Conservation (phyloP, 177 flowering plant species). For the Telopea speciosissima region DNA sequence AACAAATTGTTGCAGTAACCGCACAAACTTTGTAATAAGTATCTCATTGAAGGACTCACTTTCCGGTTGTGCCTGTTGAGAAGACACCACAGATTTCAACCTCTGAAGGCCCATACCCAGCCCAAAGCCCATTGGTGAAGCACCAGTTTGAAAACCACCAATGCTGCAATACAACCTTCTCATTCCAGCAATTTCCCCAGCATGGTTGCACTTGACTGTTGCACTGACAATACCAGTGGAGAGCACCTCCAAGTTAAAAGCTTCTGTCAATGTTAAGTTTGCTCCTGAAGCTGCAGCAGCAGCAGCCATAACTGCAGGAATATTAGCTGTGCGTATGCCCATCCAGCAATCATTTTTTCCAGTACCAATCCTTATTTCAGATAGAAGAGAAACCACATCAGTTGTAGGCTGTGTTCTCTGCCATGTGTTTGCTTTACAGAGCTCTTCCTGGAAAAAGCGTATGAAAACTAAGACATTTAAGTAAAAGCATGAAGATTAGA, state of each 20-base stretch:
- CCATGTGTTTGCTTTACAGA: slow-evolving; percentile 81
- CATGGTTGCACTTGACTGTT: slow-evolving; percentile 72
- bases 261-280: slow-evolving; percentile 58
- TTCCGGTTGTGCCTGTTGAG: slow-evolving; percentile 41
- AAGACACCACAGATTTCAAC: slow-evolving; percentile 43
- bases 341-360: slow-evolving; percentile 86
- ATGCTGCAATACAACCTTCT: slow-evolving; percentile 79
- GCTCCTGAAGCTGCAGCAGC: slow-evolving; percentile 99
- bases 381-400: slow-evolving; percentile 83
- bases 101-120: slow-evolving; percentile 54
- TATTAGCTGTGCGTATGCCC: slow-evolving; percentile 78
- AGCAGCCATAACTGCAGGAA: slow-evolving; percentile 96
- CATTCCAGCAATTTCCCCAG: slow-evolving; percentile 98
- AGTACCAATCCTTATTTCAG: slow-evolving; percentile 85
- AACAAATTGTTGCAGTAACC: slow-evolving; percentile 77
- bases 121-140: slow-evolving; percentile 44
- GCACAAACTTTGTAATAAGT: slow-evolving; percentile 65
- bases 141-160: slow-evolving; percentile 58
- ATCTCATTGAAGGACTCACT: slow-evolving; percentile 69
- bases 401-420: slow-evolving; percentile 67
- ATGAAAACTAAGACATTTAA: not conserved
- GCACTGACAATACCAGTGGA: slow-evolving; percentile 91
- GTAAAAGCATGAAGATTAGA: not conserved
- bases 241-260: slow-evolving; percentile 86
- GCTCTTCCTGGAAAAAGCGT: slow-evolving; percentile 60